Evolutionary conservation across 2,329 filamentous ascomycete species (phyloP).

Genomic region (Fusarium buharicum): DNA sequence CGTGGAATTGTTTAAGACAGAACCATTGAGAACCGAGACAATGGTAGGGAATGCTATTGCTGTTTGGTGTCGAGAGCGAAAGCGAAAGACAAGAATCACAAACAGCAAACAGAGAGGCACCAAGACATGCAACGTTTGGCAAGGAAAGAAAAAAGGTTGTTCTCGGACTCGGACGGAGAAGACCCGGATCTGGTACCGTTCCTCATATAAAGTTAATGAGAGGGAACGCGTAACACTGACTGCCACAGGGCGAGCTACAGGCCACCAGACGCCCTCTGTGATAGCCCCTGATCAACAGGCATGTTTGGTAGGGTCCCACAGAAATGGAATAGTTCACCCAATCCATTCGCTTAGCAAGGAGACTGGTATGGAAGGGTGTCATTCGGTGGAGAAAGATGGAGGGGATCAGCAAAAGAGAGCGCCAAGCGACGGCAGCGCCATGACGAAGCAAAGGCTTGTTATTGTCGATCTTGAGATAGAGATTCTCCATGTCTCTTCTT

Average conservation of each 20-base stretch:
- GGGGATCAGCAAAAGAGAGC: conserved; percentile 8
- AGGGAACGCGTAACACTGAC: conserved; percentile 28
- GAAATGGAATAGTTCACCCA: neutral
- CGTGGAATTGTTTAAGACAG: conserved; percentile 3
- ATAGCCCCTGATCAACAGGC: conserved; percentile 22
- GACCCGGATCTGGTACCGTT: neutral
- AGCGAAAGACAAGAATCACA: conserved; percentile 8
- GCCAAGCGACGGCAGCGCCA: conserved; percentile 1
- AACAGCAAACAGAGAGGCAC: neutral
- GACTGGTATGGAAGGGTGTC: conserved; percentile 17
- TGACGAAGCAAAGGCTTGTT: too few relatives aligned
- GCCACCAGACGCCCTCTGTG: conserved; percentile 11
- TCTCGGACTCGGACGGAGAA: neutral
- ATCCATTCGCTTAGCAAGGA: conserved; percentile 5
- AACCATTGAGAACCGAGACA: conserved; percentile 9
- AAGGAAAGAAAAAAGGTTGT: neutral
- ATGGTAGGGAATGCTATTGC: neutral
- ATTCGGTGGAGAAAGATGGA: conserved; percentile 8
- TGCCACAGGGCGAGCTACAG: conserved; percentile 12
- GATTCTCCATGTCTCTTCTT: too few relatives aligned
- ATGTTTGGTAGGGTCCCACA: conserved; percentile 22
- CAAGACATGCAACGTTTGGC: neutral
- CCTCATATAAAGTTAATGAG: neutral
- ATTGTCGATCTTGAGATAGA: too few relatives aligned
- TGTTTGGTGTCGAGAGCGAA: neutral